Conservation (phyloP, 768 basidiomycete genomes). For the Gloeopeniophorella convolvens region DNA sequence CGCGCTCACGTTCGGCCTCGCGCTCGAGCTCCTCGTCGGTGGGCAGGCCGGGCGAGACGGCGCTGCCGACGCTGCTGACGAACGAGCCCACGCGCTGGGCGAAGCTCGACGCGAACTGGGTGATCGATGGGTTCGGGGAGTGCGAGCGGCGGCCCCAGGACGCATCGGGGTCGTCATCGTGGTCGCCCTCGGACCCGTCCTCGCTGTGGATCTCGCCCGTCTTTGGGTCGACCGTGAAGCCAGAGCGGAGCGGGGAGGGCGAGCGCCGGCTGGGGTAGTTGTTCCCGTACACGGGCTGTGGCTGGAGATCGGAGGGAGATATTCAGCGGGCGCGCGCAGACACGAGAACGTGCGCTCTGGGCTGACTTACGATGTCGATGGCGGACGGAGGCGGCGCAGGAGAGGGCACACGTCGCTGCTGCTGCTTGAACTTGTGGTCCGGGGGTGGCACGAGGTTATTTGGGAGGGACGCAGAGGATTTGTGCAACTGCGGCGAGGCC, state of each 20-base stretch:
- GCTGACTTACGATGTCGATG: slow-evolving; percentile 34
- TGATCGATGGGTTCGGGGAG: slow-evolving; percentile 64
- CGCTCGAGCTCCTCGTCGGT: slow-evolving; percentile 79
- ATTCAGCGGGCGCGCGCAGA: slow-evolving; percentile 13
- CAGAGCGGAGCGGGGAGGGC: slow-evolving; percentile 68
- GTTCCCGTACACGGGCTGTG: slow-evolving; percentile 37
- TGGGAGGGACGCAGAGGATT: slow-evolving; percentile 22
- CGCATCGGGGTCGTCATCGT: slow-evolving; percentile 36
- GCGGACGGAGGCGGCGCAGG: slow-evolving; percentile 30
- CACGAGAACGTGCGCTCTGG: background rate
- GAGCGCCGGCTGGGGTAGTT: slow-evolving; percentile 40
- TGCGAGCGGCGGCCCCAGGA: slow-evolving; percentile 43
- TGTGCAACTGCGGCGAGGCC: slow-evolving; percentile 27
- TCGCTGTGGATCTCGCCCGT: slow-evolving; percentile 37
- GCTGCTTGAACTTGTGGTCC: slow-evolving; percentile 16
- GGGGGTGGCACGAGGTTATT: slow-evolving; percentile 27
- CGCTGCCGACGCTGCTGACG: slow-evolving; percentile 42
- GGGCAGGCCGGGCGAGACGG: slow-evolving; percentile 36
- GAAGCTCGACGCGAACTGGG: slow-evolving; percentile 66
- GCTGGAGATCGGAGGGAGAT: slow-evolving; percentile 26
- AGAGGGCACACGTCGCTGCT: slow-evolving; percentile 34
- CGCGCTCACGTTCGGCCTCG: slow-evolving; percentile 71
- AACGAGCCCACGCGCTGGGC: slow-evolving; percentile 69
- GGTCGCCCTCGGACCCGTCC: slow-evolving; percentile 43
- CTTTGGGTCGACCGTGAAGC: slow-evolving; percentile 47